A percentile compares a stretch with the other conserved stretches of the same genome.
Conservation (phyloP, 2,329 filamentous ascomycete genomes). For the Scedosporium aurantiacum region DNA sequence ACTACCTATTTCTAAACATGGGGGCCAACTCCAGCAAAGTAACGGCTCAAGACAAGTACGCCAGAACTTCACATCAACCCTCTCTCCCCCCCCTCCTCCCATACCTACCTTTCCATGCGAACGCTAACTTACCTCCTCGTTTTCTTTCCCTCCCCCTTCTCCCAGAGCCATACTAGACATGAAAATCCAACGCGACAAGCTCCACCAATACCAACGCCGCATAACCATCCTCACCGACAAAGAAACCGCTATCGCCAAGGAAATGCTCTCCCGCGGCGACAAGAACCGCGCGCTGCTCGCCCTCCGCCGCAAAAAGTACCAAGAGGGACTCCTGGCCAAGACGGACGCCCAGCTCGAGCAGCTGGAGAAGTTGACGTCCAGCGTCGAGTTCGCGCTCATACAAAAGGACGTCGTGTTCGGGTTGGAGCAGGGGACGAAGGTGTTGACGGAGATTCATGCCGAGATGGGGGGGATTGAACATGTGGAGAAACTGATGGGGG, state of each 20-base stretch:
- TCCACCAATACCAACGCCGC: constrained; percentile 89
- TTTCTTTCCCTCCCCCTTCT: not conserved
- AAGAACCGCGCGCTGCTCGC: constrained; percentile 75
- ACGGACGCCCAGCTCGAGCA: constrained; percentile 92
- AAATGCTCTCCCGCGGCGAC: constrained; percentile 72
- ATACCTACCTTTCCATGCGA: constrained; percentile 2
- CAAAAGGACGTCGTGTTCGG: constrained; percentile 95
- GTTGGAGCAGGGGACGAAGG: constrained; percentile 79
- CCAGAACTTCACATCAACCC: constrained; percentile 5
- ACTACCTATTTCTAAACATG: constrained; percentile 24
- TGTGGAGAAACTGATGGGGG: constrained; percentile 90
- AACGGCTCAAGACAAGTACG: constrained; percentile 74
- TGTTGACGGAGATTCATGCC: constrained; percentile 80
- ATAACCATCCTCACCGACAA: constrained; percentile 77
- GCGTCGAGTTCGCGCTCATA: constrained; percentile 90
- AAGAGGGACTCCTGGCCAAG: constrained; percentile 77
- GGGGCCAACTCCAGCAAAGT: constrained; percentile 46
- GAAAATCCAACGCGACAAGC: constrained; percentile 93
- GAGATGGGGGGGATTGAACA: constrained; percentile 94
- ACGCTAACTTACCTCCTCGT: constrained; percentile 7
- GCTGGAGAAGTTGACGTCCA: constrained; percentile 75
- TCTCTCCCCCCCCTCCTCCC: constrained; percentile 10
- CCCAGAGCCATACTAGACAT: constrained; percentile 88
- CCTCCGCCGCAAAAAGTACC: constrained; percentile 90
- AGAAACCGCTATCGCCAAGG: constrained; percentile 75